Evolutionary conservation across 257 asterid genomes (phyloP), one percentile per base, ranked within the genome.

Genomic region (Plectranthus barbatus): DNA sequence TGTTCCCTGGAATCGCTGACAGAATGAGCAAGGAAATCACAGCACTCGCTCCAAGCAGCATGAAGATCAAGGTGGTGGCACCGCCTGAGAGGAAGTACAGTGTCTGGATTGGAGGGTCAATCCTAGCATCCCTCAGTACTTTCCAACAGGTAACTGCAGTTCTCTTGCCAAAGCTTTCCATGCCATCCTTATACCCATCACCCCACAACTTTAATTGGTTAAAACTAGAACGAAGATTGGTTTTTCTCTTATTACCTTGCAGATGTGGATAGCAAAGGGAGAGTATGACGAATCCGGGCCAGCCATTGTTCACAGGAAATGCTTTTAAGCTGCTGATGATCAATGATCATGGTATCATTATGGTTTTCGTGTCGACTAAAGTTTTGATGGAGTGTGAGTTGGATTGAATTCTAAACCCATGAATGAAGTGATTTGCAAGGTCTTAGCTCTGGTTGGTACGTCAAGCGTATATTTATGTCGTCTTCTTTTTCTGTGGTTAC

Each of bases 61-160:
- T 78, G 86, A 84, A 82, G 81, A 84, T 82, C 40, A 84, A 84
- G 83, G 88, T 81, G 14, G 90, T 85, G 0, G 90, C 90, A 0
- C 94, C 87, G 3, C 90, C 87, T 24, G 87, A 85, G 49, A 80
- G 87, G 70, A 85, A 79, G 77, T 85, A 85, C 72, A 85, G 90
- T 74, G 93, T 82, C 66, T 85, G 93, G 86, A 82, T 82, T 23
- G 92, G 92, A 64, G 92, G 92, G 26, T 85, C 86, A 2, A 82
- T 85, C 68, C 62, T 85, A 29, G 85, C 92, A 44, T 84, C 92
- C 62, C 84, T 85, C 29, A 85, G 88, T 76, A 85, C 90, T 67
- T 85, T 85, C 82, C 94, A 85, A 29, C 90, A 85, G 94, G 94
- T 81, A 26, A 71, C 55, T 4, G 1, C 13, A 0, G 17, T 42